These are phyloP conservation scores for Mycosphaerella sp. DNA, from an alignment of 2,329 filamentous ascomycete genomes.

Conservation along the genomic window DNA sequence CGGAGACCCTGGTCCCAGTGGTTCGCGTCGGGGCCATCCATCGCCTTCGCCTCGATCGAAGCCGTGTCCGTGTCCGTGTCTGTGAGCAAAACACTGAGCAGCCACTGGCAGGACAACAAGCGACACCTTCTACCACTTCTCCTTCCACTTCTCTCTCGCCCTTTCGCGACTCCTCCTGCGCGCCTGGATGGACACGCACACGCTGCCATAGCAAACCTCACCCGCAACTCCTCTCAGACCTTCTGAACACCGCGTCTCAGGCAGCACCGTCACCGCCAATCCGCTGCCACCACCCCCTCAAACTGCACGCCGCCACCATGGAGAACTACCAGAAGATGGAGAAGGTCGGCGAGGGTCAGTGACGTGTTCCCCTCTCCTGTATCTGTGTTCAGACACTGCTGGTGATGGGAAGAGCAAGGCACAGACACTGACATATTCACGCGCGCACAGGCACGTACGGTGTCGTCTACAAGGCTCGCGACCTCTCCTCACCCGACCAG, in stretches of 20 bases:
- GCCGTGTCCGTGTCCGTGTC: background rate
- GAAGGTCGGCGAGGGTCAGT: slow-evolving; percentile 88
- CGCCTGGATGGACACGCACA: slow-evolving; percentile 7
- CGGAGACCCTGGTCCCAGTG: background rate
- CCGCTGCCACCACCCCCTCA: background rate
- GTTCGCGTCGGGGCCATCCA: no score
- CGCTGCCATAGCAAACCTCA: background rate
- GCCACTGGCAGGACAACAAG: background rate
- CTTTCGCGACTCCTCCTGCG: slow-evolving; percentile 3
- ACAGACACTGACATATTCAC: background rate
- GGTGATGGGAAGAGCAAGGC: background rate
- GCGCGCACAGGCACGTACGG: slow-evolving; percentile 72
- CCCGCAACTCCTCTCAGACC: background rate
- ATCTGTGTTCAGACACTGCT: background rate
- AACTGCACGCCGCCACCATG: slow-evolving; percentile 2
- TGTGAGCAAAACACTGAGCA: background rate
- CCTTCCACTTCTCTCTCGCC: background rate
- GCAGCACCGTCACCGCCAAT: background rate
- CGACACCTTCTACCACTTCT: background rate
- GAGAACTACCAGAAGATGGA: slow-evolving; percentile 83
- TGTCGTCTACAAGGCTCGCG: slow-evolving; percentile 89
- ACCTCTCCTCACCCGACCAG: slow-evolving; percentile 67
- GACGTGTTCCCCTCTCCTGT: background rate
- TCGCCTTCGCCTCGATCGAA: background rate
- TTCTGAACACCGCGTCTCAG: background rate